Evolutionary conservation across 805 yeast species (phyloP).

Genomic region (Starmerella sp.): DNA sequence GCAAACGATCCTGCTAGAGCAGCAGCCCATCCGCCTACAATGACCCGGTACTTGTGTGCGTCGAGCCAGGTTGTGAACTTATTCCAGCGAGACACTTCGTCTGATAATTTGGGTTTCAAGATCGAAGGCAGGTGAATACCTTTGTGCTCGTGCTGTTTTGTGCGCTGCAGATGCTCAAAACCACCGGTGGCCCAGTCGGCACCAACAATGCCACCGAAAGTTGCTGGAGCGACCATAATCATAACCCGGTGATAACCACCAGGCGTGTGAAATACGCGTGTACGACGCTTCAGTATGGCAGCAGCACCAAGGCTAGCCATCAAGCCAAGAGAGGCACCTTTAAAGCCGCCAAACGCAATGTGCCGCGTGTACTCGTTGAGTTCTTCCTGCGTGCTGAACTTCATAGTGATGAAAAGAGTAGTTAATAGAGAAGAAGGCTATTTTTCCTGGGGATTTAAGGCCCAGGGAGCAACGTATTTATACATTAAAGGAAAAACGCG

Average conservation of each 20-base stretch:
- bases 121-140: background rate
- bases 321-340: slow-evolving; percentile 49
- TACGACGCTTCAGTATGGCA: slow-evolving; percentile 36
- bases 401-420: slow-evolving; percentile 36
- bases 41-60: slow-evolving; percentile 32
- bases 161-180: slow-evolving; percentile 53
- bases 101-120: background rate
- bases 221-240: slow-evolving; percentile 55
- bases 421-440: background rate
- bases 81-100: background rate
- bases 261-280: slow-evolving; percentile 14
- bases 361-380: slow-evolving; percentile 50
- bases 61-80: background rate
- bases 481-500: background rate
- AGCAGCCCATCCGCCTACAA: slow-evolving; percentile 68
- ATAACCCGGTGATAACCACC: slow-evolving; percentile 41
- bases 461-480: background rate
- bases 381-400: slow-evolving; percentile 55
- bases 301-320: slow-evolving; percentile 43
- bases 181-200: slow-evolving; percentile 61
- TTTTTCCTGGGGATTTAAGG: background rate
- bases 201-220: slow-evolving; percentile 46
- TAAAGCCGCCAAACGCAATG: slow-evolving; percentile 47
- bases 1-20: slow-evolving; percentile 74
- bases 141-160: background rate